Evolutionary conservation across 2,329 filamentous ascomycete species (phyloP).

Genomic region (Ramularia collo-cygni): DNA sequence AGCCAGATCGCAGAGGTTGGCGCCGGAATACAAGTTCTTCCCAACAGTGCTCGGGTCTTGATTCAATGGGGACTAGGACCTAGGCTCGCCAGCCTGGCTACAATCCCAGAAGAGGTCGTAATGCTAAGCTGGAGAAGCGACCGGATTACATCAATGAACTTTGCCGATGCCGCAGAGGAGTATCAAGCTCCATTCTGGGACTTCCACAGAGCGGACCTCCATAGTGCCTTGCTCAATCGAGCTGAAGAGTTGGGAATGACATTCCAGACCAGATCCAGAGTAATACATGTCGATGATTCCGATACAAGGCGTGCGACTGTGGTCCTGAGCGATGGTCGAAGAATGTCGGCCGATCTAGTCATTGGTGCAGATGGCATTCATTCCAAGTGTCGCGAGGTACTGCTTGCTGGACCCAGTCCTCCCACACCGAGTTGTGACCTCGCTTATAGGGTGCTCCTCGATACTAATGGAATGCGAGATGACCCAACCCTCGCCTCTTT

Average conservation of each 20-base stretch:
- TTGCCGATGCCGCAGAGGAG: slow-evolving; percentile 27
- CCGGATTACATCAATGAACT: slow-evolving; percentile 43
- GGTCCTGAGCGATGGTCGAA: slow-evolving; percentile 33
- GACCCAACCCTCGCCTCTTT: slow-evolving; percentile 42
- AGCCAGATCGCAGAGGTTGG: slow-evolving; percentile 43
- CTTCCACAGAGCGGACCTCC: slow-evolving; percentile 50
- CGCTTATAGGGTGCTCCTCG: slow-evolving; percentile 44
- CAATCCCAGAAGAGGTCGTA: slow-evolving; percentile 39
- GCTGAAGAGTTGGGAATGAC: slow-evolving; percentile 44
- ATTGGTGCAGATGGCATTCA: slow-evolving; percentile 46
- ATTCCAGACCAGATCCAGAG: slow-evolving; percentile 40
- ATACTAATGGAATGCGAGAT: slow-evolving; percentile 39
- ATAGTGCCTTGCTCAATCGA: slow-evolving; percentile 41
- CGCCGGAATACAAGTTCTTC: slow-evolving; percentile 47
- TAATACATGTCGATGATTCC: slow-evolving; percentile 33
- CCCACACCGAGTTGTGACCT: slow-evolving; percentile 46
- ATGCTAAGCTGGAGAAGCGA: slow-evolving; percentile 51
- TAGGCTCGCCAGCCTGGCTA: slow-evolving; percentile 35
- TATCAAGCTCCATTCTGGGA: slow-evolving; percentile 45
- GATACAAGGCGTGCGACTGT: slow-evolving; percentile 29
- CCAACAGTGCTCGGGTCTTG: slow-evolving; percentile 43
- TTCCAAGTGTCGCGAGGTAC: slow-evolving; percentile 35
- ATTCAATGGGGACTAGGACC: slow-evolving; percentile 45
- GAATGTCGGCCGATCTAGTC: slow-evolving; percentile 38
- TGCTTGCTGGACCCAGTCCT: slow-evolving; percentile 41